Evolutionary conservation across 2,329 filamentous ascomycete species (phyloP).

Genomic region (Escovopsis sp.): DNA sequence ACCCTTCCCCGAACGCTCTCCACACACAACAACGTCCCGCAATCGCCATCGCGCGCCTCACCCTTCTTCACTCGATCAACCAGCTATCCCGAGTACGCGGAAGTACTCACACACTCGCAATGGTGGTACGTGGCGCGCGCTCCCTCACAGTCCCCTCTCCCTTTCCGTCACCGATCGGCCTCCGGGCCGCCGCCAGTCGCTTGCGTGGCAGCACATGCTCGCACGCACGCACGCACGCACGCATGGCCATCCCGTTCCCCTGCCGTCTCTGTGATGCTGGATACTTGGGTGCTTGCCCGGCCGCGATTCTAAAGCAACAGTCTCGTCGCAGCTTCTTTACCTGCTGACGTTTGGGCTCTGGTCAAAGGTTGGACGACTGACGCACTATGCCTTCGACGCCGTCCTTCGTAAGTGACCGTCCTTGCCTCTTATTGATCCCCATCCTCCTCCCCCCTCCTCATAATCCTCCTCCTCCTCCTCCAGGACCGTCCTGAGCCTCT

Average conservation of each 20-base stretch:
- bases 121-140: constrained; percentile 19
- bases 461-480: too few relatives aligned
- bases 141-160: constrained; percentile 3
- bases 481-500: too few relatives aligned
- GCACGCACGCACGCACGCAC: too few relatives aligned
- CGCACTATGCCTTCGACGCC: constrained; percentile 92
- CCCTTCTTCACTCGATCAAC: too few relatives aligned
- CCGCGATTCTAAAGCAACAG: constrained; percentile 22
- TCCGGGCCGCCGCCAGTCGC: too few relatives aligned
- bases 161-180: too few relatives aligned
- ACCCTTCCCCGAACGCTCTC: too few relatives aligned
- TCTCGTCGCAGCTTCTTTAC: constrained; percentile 40
- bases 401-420: constrained; percentile 55
- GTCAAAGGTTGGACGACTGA: constrained; percentile 77
- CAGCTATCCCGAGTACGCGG: background rate
- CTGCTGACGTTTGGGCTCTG: constrained; percentile 53
- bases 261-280: too few relatives aligned
- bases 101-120: constrained; percentile 10
- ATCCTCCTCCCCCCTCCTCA: background rate
- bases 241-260: too few relatives aligned
- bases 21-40: background rate
- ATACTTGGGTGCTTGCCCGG: constrained; percentile 11
- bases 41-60: background rate
- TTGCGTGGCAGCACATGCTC: too few relatives aligned
- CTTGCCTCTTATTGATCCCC: background rate